Conservation (phyloP, 306 rosid species). For the Rosa multiflora region DNA sequence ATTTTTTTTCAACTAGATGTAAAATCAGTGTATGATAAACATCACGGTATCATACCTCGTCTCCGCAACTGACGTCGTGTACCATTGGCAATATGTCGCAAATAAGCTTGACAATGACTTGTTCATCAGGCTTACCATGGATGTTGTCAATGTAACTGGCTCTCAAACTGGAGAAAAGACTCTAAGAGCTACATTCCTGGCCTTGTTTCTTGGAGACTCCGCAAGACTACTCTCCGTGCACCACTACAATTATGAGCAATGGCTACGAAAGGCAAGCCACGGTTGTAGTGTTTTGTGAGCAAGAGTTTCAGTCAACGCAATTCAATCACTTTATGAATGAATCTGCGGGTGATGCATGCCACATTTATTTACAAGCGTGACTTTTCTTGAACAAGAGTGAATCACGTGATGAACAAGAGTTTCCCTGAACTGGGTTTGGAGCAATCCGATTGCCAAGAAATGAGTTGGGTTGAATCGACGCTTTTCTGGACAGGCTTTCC, state of each 20-base stretch:
- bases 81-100: conserved; percentile 30
- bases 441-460: conserved; percentile 27
- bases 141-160: conserved; percentile 15
- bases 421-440: conserved; percentile 35
- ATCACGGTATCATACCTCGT: no score
- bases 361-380: no score
- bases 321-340: no score
- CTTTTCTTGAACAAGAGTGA: no score
- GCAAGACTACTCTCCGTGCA: conserved; percentile 19
- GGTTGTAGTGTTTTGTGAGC: no score
- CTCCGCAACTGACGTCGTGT: conserved; percentile 3
- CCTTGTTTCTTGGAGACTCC: conserved; percentile 4
- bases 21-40: no score
- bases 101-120: conserved; percentile 34
- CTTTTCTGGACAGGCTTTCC: conserved; percentile 35
- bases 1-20: no score
- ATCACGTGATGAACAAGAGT: conserved; percentile 20
- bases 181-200: conserved; percentile 27
- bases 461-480: conserved; percentile 33
- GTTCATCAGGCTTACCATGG: conserved; percentile 36
- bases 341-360: no score
- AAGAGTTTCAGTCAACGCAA: no score
- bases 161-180: conserved; percentile 15
- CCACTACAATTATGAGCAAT: no score
- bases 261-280: no score